Percentiles rank a stretch among this genome's conserved stretches.
Evolutionary conservation across 106 monocot species (phyloP).

Genomic region (Phalaenopsis aphrodite): DNA sequence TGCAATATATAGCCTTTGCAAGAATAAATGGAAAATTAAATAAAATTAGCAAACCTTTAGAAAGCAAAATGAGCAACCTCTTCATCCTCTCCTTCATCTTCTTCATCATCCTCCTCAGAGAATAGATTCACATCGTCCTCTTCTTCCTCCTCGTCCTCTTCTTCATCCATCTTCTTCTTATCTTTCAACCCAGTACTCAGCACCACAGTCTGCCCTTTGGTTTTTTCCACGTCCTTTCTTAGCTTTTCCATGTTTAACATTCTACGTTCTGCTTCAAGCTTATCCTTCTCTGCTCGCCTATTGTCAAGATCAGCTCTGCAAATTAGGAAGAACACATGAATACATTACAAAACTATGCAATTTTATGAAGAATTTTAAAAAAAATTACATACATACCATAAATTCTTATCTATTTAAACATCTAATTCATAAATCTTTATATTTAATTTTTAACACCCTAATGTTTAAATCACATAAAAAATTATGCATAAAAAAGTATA

Average conservation of each 20-base stretch:
- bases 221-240: slow-evolving; percentile 71
- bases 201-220: slow-evolving; percentile 78
- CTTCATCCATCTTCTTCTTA: slow-evolving; percentile 40
- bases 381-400: not conserved
- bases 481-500: too few relatives aligned
- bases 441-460: too few relatives aligned
- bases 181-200: slow-evolving; percentile 85
- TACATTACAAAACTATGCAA: not conserved
- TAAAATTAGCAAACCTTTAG: slow-evolving; percentile 19
- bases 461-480: too few relatives aligned
- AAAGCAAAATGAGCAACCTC: slow-evolving; percentile 73
- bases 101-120: slow-evolving; percentile 33
- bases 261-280: slow-evolving; percentile 59
- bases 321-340: not conserved
- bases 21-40: not conserved
- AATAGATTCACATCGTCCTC: slow-evolving; percentile 9
- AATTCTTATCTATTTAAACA: too few relatives aligned
- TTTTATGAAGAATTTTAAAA: not conserved
- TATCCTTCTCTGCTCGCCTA: slow-evolving; percentile 76
- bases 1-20: not conserved
- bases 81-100: slow-evolving; percentile 73
- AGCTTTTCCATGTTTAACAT: slow-evolving; percentile 74
- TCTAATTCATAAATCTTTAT: too few relatives aligned
- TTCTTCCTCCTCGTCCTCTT: slow-evolving; percentile 57
- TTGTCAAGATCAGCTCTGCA: slow-evolving; percentile 90